Conservation (phyloP, 2,329 filamentous ascomycete species). For the Calonectria henricotiae region DNA sequence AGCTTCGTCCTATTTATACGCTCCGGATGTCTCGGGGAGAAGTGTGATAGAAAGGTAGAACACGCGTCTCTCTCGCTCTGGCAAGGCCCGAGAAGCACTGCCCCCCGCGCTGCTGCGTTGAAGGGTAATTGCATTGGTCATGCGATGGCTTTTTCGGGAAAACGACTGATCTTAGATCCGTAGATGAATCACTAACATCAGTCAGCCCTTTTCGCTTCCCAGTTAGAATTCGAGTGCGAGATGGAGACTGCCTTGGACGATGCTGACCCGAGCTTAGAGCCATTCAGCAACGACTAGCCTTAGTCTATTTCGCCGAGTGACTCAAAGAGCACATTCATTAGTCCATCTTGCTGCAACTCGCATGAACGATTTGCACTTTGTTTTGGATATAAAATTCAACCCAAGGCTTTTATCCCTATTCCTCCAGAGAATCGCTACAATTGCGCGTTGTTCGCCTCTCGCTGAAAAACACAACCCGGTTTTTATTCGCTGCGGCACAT, state of each 20-base stretch:
- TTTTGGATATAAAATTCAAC: background rate
- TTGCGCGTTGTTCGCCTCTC: constrained; percentile 13
- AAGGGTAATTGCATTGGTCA: too few relatives aligned
- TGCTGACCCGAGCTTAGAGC: background rate
- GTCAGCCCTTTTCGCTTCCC: background rate
- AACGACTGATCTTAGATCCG: too few relatives aligned
- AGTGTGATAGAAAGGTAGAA: background rate
- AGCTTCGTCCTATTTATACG: background rate
- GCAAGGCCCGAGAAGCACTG: too few relatives aligned
- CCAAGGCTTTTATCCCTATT: background rate
- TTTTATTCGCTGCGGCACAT: constrained; percentile 1
- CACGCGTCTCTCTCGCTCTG: too few relatives aligned
- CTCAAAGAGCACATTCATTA: background rate
- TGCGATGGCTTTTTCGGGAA: too few relatives aligned
- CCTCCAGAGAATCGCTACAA: background rate
- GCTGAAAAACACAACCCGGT: background rate
- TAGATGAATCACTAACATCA: background rate
- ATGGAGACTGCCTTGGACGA: background rate
- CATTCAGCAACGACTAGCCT: background rate
- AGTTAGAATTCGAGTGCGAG: background rate
- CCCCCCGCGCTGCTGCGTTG: too few relatives aligned
- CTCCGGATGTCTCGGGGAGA: background rate
- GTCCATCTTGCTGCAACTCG: background rate
- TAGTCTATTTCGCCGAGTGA: background rate
- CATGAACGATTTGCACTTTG: background rate